A percentile compares a stretch with the other conserved stretches of the same genome.
Evolutionary conservation across 2,329 filamentous ascomycete species (phyloP).

Genomic region (Aaosphaeria pasadenensis): DNA sequence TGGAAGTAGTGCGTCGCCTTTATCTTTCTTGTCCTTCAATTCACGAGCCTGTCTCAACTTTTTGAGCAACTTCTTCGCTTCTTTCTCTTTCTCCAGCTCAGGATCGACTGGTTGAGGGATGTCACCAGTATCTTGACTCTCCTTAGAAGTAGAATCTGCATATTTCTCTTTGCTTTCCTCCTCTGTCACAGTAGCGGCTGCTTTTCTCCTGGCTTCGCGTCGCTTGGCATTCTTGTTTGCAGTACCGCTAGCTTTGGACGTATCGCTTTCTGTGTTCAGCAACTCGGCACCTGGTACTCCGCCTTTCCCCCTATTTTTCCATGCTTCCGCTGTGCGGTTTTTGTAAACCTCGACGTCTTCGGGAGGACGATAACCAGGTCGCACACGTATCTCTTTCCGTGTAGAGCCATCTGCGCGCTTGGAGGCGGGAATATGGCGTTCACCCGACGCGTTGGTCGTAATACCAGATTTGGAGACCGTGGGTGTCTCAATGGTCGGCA

Average conservation of each 20-base stretch:
- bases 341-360: constrained; percentile 97
- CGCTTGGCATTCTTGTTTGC: constrained; percentile 86
- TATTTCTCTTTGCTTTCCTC: constrained; percentile 46
- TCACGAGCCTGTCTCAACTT: constrained; percentile 93
- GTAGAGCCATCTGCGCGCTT: constrained; percentile 82
- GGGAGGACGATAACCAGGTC: constrained; percentile 87
- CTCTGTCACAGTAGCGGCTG: constrained; percentile 43
- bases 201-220: constrained; percentile 63
- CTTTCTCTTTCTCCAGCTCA: constrained; percentile 83
- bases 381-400: constrained; percentile 91
- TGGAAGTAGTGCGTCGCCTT: constrained; percentile 76
- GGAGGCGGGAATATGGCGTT: constrained; percentile 87
- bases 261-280: constrained; percentile 43
- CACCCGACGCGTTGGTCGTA: constrained; percentile 70
- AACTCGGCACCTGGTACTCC: constrained; percentile 72
- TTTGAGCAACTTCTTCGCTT: constrained; percentile 86
- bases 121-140: constrained; percentile 11
- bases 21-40: constrained; percentile 85
- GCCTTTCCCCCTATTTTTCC: constrained; percentile 68
- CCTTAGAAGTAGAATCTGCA: constrained; percentile 35
- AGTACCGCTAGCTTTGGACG: constrained; percentile 49
- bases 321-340: constrained; percentile 82
- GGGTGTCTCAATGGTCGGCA: constrained; percentile 29
- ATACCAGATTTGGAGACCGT: constrained; percentile 51
- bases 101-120: constrained; percentile 48